These are phyloP conservation scores for Talaromyces adpressus DNA, from an alignment of 495 filamentous ascomycete species.

Conservation along the genomic window DNA sequence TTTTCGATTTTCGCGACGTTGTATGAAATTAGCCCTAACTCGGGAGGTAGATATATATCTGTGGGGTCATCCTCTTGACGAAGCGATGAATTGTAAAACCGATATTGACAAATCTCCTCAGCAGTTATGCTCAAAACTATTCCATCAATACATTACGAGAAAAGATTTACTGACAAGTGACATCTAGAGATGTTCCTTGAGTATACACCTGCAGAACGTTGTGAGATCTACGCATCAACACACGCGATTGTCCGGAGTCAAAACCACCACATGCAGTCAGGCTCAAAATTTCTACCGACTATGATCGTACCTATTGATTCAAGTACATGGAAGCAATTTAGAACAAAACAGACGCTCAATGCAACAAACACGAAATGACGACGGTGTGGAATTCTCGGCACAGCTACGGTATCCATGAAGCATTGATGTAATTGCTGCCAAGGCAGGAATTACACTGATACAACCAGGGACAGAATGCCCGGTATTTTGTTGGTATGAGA, in stretches of 20 bases:
- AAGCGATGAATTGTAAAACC: neutral
- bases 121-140: neutral
- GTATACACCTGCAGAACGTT: neutral
- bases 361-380: neutral
- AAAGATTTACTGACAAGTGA: neutral
- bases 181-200: neutral
- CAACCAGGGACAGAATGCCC: neutral
- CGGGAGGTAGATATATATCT: neutral
- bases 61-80: neutral
- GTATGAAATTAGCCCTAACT: neutral
- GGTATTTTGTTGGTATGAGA: neutral
- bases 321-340: neutral
- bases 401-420: neutral
- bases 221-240: neutral
- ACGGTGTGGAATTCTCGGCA: neutral
- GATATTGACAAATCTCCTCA: neutral
- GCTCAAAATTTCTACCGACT: neutral
- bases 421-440: neutral
- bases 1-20: neutral
- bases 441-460: neutral
- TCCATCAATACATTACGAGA: no score
- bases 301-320: neutral
- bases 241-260: neutral
- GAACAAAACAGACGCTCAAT: neutral
- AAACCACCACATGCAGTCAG: neutral